A percentile compares a stretch with the other conserved stretches of the same genome.
Evolutionary conservation across 192 early-diverging fungal genomes (phyloP).

Genomic region (Coemansia sp.): DNA sequence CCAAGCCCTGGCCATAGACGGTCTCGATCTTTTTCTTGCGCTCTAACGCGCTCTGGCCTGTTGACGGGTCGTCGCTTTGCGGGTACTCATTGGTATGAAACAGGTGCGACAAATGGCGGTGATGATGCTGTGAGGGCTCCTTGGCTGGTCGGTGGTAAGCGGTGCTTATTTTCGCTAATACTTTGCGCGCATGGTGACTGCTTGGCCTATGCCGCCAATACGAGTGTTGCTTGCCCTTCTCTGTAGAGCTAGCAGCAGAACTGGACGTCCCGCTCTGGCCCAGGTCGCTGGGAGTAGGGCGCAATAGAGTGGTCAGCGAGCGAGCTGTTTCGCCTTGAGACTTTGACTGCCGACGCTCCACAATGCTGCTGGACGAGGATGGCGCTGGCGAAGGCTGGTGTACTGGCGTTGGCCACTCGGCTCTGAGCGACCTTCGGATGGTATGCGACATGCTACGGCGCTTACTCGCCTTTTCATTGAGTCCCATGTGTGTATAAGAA

Average conservation of each 20-base stretch:
- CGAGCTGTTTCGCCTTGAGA: background rate
- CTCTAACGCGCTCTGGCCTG: constrained; percentile 13
- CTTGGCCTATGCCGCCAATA: background rate
- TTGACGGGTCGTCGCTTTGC: constrained; percentile 32
- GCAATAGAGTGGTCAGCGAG: background rate
- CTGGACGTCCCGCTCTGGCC: background rate
- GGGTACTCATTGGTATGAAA: constrained; percentile 22
- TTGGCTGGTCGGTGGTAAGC: background rate
- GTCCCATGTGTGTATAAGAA: background rate
- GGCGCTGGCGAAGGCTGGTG: background rate
- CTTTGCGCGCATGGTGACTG: constrained; percentile 3
- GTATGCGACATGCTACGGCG: constrained; percentile 14
- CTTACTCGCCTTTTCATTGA: constrained; percentile 6
- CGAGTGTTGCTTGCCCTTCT: background rate
- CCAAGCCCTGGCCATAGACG: constrained; percentile 9
- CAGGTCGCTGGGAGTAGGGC: background rate
- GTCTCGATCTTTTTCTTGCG: constrained; percentile 18
- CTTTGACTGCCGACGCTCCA: constrained; percentile 4
- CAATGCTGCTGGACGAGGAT: background rate
- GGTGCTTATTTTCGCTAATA: constrained; percentile 10
- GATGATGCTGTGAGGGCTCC: background rate
- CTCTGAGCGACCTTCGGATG: constrained; percentile 17
- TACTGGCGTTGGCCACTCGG: constrained; percentile 12
- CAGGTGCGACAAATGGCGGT: background rate
- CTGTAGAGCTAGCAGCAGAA: background rate